phyloP scores from a whole-genome alignment of 2,329 filamentous ascomycete genomes.

The Calycina marina region DNA sequence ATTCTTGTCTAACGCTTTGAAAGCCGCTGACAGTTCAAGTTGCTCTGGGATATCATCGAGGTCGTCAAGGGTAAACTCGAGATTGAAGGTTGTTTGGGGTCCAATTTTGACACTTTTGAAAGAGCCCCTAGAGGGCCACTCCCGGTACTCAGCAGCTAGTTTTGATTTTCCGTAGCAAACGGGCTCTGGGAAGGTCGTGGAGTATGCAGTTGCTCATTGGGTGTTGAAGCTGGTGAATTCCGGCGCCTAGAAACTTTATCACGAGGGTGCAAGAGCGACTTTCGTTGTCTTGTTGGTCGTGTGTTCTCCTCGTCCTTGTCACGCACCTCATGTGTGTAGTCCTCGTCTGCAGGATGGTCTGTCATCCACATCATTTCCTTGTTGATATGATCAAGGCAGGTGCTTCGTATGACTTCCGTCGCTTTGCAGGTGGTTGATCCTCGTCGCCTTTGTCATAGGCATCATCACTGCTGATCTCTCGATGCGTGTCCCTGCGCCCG shows the following conservation, averaged over 20 bases:
- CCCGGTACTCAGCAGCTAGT: too few species aligned
- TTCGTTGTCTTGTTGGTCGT: not conserved
- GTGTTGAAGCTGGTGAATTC: not conserved
- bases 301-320: not conserved
- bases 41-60: not conserved
- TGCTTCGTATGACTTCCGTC: too few species aligned
- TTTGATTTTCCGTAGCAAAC: too few species aligned
- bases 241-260: not conserved
- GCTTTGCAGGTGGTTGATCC: too few species aligned
- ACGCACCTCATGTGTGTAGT: not conserved
- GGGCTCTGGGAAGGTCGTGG: not conserved
- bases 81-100: not conserved
- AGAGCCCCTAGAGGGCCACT: too few species aligned
- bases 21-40: not conserved
- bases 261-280: not conserved
- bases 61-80: not conserved
- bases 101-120: not conserved
- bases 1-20: not conserved
- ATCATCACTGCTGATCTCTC: too few species aligned
- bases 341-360: not conserved
- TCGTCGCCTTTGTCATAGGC: too few species aligned
- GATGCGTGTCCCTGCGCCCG: too few species aligned
- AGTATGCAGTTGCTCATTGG: not conserved
- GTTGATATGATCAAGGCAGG: too few species aligned
- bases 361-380: too few species aligned